Percentiles rank a stretch among this genome's conserved stretches.
phyloP scores from a whole-genome alignment of 768 basidiomycete species.

The Dacryopinax primogenitus region DNA sequence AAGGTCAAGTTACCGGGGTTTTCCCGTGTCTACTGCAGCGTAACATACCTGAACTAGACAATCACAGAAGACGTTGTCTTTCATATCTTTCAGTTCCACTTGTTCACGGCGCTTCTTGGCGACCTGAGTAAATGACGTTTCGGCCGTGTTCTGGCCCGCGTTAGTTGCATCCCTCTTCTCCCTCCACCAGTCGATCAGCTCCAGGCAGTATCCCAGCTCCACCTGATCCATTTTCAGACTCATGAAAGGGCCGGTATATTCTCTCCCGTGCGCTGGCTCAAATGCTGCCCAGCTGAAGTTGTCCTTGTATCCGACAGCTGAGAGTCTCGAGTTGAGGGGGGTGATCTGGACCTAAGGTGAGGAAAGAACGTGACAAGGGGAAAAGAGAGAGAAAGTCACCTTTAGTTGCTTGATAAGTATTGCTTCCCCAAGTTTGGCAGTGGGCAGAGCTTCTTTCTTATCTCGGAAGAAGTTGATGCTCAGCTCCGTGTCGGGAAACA shows the following conservation, averaged over 20 bases:
- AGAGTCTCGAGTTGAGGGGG: neutral
- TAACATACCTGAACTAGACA: neutral
- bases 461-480: slow-evolving; percentile 6
- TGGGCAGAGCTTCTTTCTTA: neutral
- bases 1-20: no score
- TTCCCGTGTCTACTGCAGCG: no score
- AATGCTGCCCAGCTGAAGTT: neutral
- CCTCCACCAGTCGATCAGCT: slow-evolving; percentile 4
- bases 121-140: neutral
- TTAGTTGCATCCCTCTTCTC: neutral
- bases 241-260: slow-evolving; percentile 5
- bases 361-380: neutral
- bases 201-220: neutral
- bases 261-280: neutral
- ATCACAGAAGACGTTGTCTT: slow-evolving; percentile 3
- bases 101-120: neutral
- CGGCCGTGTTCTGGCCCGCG: neutral
- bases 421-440: neutral
- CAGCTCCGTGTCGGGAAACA: neutral
- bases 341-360: no score
- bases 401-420: neutral
- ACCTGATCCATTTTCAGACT: neutral
- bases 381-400: neutral
- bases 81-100: neutral
- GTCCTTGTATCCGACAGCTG: neutral